A percentile compares a stretch with the other conserved stretches of the same genome.
Evolutionary conservation across 2,329 filamentous ascomycete genomes (phyloP).

Genomic region (Xylariales sp.): DNA sequence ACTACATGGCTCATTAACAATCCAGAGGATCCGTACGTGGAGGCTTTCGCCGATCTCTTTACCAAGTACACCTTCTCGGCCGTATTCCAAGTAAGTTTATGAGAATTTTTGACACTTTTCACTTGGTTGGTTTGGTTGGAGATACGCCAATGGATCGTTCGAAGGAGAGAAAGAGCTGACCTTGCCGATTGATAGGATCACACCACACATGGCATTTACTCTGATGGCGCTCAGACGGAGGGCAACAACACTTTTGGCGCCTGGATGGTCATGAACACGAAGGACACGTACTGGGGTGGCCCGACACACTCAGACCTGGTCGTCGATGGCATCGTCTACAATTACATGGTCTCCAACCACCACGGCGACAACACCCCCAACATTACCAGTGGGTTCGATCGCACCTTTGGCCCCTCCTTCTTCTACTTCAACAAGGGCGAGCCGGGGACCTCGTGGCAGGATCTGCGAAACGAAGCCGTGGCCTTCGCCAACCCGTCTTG

Average conservation of each 20-base stretch:
- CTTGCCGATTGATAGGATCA: slow-evolving; percentile 58
- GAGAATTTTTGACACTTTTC: no score
- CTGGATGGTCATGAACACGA: slow-evolving; percentile 62
- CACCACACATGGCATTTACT: slow-evolving; percentile 50
- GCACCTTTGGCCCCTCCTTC: slow-evolving; percentile 59
- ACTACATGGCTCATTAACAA: slow-evolving; percentile 58
- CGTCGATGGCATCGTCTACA: slow-evolving; percentile 62
- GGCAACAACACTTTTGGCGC: slow-evolving; percentile 52
- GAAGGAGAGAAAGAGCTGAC: no score
- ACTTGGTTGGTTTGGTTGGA: no score
- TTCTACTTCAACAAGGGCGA: slow-evolving; percentile 59
- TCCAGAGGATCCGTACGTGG: slow-evolving; percentile 47
- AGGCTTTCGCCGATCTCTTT: slow-evolving; percentile 55
- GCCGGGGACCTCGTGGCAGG: slow-evolving; percentile 36
- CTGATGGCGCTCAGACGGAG: slow-evolving; percentile 44
- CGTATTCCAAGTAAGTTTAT: no score
- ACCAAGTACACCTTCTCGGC: slow-evolving; percentile 63
- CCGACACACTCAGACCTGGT: slow-evolving; percentile 58
- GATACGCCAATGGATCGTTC: no score
- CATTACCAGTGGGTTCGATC: slow-evolving; percentile 60
- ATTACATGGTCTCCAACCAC: slow-evolving; percentile 46
- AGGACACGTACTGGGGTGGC: slow-evolving; percentile 59
- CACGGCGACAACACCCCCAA: slow-evolving; percentile 60
- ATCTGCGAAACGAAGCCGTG: slow-evolving; percentile 49
- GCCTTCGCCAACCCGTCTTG: slow-evolving; percentile 40